phyloP scores from a whole-genome alignment of 202 grass and related monocot genomes.

The Setaria viridis region DNA sequence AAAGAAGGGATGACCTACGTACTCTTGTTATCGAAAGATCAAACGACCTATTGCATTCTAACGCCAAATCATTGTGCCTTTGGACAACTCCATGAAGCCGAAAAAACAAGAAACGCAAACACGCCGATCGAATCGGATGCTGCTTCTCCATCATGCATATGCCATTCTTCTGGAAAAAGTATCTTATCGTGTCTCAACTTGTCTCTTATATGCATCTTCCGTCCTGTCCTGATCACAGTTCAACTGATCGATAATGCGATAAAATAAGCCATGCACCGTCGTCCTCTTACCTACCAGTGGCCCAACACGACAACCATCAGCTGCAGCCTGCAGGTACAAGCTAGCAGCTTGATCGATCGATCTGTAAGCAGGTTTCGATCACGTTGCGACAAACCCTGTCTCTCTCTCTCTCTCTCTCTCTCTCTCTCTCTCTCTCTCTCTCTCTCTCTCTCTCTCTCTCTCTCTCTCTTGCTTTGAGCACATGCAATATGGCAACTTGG shows the following conservation, averaged over 20 bases:
- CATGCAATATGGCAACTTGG: conserved; percentile 5
- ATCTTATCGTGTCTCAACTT: conserved; percentile 1
- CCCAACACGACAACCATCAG: neutral
- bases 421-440: neutral
- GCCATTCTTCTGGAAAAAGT: neutral
- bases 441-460: too few relatives aligned
- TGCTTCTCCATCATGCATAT: conserved; percentile 4
- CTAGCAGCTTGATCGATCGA: too few relatives aligned
- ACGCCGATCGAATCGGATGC: neutral
- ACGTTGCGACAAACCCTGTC: neutral
- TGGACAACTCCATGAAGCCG: neutral
- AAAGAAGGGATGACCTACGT: neutral
- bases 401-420: neutral
- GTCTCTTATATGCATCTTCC: neutral
- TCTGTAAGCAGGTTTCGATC: neutral
- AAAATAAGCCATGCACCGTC: neutral
- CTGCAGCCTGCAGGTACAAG: neutral
- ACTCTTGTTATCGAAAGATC: neutral
- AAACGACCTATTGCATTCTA: neutral
- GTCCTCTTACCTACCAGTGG: neutral
- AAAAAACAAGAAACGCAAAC: neutral
- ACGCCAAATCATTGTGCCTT: neutral
- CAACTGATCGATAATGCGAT: neutral
- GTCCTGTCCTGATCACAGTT: neutral
- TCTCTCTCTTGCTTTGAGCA: too few relatives aligned